Base-by-base conservation (phyloP, 495 filamentous ascomycete species). In the Neurospora hispaniola region DNA sequence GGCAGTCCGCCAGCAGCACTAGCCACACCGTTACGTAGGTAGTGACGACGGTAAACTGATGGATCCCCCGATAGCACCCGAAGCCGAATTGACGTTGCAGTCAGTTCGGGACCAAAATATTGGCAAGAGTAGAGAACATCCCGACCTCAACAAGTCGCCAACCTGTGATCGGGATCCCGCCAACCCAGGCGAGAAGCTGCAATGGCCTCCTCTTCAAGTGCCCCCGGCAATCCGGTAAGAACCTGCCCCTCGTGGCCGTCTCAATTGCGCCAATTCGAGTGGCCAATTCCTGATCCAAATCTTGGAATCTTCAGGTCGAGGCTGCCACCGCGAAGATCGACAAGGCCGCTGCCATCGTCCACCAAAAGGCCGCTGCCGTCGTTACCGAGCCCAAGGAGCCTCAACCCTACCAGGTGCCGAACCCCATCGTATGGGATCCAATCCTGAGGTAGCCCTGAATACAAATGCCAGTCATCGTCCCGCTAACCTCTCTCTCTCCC, bases 161-260 rank as follows among this genome's bases (percentile, higher is more conserved):
- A 62, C 54, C 12, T 3, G 48, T 31, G 48, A 59, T 59, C 12
- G 48, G 48, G 48, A 27, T 16, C 48, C 23, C 48, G 31, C 23
- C 48, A 27, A 62, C 54, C 23, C 54, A 62, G 23, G 54, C 54
- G 54, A 62, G 54, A 46, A 73, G 39, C 70, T 71, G 39, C 71
- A 71, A 78, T 78, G 76, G 71, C 76, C 71, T 70, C 40, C 41
- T 71, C 75, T 69, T 44, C 72, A 44, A 68, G 71, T 69, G 54
- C 73, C 6, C 72, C 59, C 73, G 72, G 70, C 72, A 73, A 73
- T 71, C 72, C 71, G 69, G 77, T 78, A 76, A 75, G 76, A 23
- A 27, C 3, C 38, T 44, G 43, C 7, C 16, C 48, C 20, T 54
- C 16, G 71, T 69, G 39, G 16, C 40, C 71, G 23, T 31, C 54